Evolutionary conservation across 257 asterid genomes (phyloP), one percentile per base, ranked within the genome.

Genomic region (Dorcoceras hygrometricum): DNA sequence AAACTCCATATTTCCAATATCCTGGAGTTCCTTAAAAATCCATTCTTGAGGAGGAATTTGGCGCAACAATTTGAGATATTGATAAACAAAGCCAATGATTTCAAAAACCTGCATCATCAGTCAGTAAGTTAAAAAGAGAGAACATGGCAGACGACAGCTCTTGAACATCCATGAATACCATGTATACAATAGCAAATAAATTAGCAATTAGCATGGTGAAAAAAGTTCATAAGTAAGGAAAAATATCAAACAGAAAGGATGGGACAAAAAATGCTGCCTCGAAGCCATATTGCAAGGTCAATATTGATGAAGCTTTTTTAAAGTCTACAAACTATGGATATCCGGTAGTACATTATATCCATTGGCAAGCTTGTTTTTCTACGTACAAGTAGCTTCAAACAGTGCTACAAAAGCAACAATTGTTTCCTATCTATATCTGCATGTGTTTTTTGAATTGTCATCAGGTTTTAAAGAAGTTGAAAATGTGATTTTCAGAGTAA

Each of bases 21-120:
- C 90, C 65, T 90, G 94, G 82, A 94, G 99, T 82, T 94, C 99
- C 79, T 84, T 85, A 75, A 88, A 94, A 72, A 90, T 85, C 99
- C 99, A 94, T 76, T 87, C 87, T 79, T 90, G 95, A 61, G 97
- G 99, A 67, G 89, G 72, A 76, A 70, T 79, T 81, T 83, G 88
- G 65, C 76, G 86, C 80, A 94, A 70, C 62, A 90, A 79, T 81
- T 94, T 94, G 80, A 94, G 84, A 83, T 90, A 94, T 83, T 94
- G 96, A 84, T 94, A 88, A 73, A 87, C 82, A 71, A 76, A 80
- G 48, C 89, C 92, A 76, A 90, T 82, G 71, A 90, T 82, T 69
- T 94, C 99, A 75, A 60, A 86, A 57, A 94, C 79, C 99, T 94
- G 79, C 77, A 86, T 23, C 72, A 77, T 63, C 71, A 66, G 75